Conservation (phyloP, 208 protist genomes). For the Acanthamoeba lenticulata region DNA sequence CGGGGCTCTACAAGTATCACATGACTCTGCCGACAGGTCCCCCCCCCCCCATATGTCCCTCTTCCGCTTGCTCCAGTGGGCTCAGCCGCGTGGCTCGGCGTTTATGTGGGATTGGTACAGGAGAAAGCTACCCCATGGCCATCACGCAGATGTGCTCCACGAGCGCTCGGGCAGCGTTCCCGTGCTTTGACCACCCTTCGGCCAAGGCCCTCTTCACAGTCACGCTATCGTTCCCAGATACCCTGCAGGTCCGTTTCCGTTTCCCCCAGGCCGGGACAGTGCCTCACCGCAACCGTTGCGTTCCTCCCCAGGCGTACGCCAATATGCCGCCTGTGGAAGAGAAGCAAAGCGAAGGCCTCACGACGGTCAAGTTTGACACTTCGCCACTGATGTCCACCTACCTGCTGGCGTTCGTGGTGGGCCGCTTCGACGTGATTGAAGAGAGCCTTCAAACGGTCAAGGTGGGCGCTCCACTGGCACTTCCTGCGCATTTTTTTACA, state of each 20-base stretch:
- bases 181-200: conserved; percentile 84
- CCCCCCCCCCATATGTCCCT: no score
- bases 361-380: not conserved
- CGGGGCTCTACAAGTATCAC: not conserved
- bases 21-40: no score
- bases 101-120: not conserved
- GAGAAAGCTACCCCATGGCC: not conserved
- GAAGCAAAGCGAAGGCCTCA: not conserved
- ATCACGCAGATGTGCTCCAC: conserved; percentile 60
- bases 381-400: conserved; percentile 92
- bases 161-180: conserved; percentile 79
- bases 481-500: no score
- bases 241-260: no score
- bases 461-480: no score
- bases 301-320: not conserved
- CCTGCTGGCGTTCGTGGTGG: conserved; percentile 92
- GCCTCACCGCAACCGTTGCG: no score
- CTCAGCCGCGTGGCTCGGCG: no score
- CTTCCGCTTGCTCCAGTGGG: no score
- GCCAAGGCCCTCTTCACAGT: not conserved
- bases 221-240: not conserved
- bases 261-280: no score
- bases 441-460: not conserved
- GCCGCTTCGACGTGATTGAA: conserved; percentile 92
- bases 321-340: not conserved